Evolutionary conservation across 768 basidiomycete genomes (phyloP).

Genomic region (Boletellus sp.): DNA sequence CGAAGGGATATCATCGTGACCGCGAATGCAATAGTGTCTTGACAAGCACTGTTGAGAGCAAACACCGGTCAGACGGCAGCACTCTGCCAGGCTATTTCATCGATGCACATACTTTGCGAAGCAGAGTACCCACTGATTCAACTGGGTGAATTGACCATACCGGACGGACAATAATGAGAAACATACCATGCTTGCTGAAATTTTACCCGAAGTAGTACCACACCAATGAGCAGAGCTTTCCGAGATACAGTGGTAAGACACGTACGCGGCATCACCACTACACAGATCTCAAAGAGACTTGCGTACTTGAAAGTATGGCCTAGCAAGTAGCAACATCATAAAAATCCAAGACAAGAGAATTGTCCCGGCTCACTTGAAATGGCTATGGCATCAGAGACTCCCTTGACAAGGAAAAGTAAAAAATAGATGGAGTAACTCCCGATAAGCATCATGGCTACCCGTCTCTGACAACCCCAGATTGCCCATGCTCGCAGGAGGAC

Average conservation of each 20-base stretch:
- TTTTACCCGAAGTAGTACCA: no score
- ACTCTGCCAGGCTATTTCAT: no score
- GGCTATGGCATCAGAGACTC: neutral
- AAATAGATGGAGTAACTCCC: constrained; percentile 6
- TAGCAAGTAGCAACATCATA: neutral
- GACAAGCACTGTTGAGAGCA: no score
- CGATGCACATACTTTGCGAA: constrained; percentile 8
- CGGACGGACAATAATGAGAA: neutral
- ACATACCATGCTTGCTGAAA: neutral
- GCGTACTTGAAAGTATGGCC: neutral
- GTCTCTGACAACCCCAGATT: constrained; percentile 12
- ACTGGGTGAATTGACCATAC: neutral
- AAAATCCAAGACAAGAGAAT: neutral
- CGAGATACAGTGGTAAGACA: neutral
- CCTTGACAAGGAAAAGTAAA: neutral
- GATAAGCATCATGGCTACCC: neutral
- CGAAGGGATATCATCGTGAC: constrained; percentile 6
- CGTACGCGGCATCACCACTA: neutral
- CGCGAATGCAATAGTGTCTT: constrained; percentile 3
- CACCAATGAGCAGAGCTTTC: neutral
- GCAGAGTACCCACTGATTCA: constrained; percentile 3
- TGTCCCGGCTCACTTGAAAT: neutral
- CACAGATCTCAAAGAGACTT: constrained; percentile 1
- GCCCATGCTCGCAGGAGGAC: constrained; percentile 18
- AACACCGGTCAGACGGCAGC: no score